Evolutionary conservation across 208 protist species (phyloP).

Genomic region (Trypanosoma grayi): DNA sequence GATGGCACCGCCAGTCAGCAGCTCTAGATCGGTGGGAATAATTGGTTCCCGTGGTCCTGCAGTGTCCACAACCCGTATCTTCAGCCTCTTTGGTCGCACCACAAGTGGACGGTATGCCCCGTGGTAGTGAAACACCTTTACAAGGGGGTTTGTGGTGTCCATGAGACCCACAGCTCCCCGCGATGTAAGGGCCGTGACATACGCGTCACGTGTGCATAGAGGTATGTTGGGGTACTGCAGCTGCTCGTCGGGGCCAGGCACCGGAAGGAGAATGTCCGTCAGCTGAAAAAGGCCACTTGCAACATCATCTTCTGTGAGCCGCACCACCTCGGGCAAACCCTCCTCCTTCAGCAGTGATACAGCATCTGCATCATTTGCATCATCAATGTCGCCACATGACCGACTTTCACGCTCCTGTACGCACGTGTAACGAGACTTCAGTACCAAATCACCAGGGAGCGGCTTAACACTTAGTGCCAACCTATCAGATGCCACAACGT

Average conservation of each 20-base stretch:
- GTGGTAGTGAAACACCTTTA: constrained; percentile 86
- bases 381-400: background rate
- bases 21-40: constrained; percentile 64
- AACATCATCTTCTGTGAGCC: constrained; percentile 62
- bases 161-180: constrained; percentile 37
- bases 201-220: constrained; percentile 51
- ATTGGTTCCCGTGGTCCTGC: constrained; percentile 44
- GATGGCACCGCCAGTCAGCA: background rate
- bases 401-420: background rate
- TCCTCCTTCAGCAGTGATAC: background rate
- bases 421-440: constrained; percentile 41
- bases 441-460: constrained; percentile 85
- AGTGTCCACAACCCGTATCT: constrained; percentile 28
- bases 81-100: constrained; percentile 44
- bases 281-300: constrained; percentile 57
- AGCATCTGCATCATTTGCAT: constrained; percentile 1
- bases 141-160: constrained; percentile 33
- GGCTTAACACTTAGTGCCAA: constrained; percentile 45
- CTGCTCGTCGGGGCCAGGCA: constrained; percentile 80
- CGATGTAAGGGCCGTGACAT: constrained; percentile 32
- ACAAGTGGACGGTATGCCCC: constrained; percentile 79
- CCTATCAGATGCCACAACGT: constrained; percentile 86
- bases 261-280: constrained; percentile 84
- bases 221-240: constrained; percentile 66
- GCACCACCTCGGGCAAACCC: constrained; percentile 46